Percentiles rank a stretch among this genome's conserved stretches.
Conservation (phyloP, 371 early-diverging fungal species). For the Mucor piriformis region DNA sequence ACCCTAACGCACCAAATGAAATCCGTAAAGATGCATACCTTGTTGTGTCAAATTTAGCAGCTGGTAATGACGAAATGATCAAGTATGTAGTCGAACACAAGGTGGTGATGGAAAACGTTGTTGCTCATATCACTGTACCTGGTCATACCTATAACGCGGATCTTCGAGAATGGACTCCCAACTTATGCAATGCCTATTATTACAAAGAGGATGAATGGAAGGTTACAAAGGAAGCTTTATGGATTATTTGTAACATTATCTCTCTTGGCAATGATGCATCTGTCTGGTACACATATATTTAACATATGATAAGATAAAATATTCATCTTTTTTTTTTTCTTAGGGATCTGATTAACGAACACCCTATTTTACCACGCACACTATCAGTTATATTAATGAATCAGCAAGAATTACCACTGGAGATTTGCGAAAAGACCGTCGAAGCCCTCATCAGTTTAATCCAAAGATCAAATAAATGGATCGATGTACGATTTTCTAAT, state of each 20-base stretch:
- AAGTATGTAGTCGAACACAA: conserved; percentile 39
- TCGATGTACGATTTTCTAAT: conserved; percentile 34
- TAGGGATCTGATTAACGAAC: conserved; percentile 23
- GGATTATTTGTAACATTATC: conserved; percentile 59
- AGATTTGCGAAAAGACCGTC: conserved; percentile 26
- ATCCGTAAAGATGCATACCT: conserved; percentile 57
- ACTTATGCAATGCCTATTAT: conserved; percentile 11
- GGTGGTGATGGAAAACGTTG: conserved; percentile 43
- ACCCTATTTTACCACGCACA: conserved; percentile 18
- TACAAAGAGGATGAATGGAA: conserved; percentile 55
- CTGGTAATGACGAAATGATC: conserved; percentile 49
- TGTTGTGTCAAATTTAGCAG: conserved; percentile 57
- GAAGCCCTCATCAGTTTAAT: conserved; percentile 34
- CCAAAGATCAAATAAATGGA: conserved; percentile 52
- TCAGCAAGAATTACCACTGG: conserved; percentile 20
- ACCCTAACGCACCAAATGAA: conserved; percentile 15
- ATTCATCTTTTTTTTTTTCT: neutral
- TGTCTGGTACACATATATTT: conserved; percentile 22
- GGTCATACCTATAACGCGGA: conserved; percentile 25
- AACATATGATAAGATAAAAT: neutral
- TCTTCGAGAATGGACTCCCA: conserved; percentile 14
- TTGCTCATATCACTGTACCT: conserved; percentile 37
- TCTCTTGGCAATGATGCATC: conserved; percentile 40
- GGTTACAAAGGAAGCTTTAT: conserved; percentile 54
- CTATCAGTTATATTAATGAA: conserved; percentile 19